phyloP scores from a whole-genome alignment of 768 basidiomycete species.

The Lentinula lateritia region DNA sequence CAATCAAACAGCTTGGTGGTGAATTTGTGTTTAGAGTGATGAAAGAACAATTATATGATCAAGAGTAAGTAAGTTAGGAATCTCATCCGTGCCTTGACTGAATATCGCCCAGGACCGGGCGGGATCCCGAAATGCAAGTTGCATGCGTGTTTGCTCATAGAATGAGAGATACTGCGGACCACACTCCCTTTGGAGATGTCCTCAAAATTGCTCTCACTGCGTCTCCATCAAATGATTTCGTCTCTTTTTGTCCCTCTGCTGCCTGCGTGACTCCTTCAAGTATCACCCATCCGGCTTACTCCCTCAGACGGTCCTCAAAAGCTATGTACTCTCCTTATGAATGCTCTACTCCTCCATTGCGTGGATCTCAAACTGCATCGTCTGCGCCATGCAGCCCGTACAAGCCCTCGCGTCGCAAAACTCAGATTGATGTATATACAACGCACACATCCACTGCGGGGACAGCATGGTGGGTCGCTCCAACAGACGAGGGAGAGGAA shows the following conservation, averaged over 20 bases:
- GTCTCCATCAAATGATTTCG: not conserved
- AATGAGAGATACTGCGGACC: slow-evolving; percentile 73
- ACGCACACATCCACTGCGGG: not conserved
- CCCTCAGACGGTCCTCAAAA: not conserved
- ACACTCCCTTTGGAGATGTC: slow-evolving; percentile 67
- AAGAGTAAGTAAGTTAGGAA: not conserved
- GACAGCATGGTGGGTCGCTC: not conserved
- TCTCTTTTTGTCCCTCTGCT: not conserved
- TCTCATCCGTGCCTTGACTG: slow-evolving; percentile 30
- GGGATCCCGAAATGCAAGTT: not conserved
- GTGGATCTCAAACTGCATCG: not conserved
- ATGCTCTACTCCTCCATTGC: not conserved
- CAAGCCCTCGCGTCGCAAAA: not conserved
- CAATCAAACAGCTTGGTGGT: slow-evolving; percentile 77
- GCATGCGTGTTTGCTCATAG: slow-evolving; percentile 72
- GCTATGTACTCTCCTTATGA: not conserved
- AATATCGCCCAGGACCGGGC: not conserved
- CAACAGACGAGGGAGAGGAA: not conserved
- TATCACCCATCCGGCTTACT: not conserved
- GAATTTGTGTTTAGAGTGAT: slow-evolving; percentile 65
- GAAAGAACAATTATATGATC: slow-evolving; percentile 20
- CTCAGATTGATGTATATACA: not conserved
- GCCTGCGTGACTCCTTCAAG: not conserved
- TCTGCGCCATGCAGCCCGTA: not conserved
- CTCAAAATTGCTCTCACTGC: slow-evolving; percentile 44